These are phyloP conservation scores for Coemansia reversa DNA, from an alignment of 192 early-diverging fungal genomes.

Conservation along the genomic window DNA sequence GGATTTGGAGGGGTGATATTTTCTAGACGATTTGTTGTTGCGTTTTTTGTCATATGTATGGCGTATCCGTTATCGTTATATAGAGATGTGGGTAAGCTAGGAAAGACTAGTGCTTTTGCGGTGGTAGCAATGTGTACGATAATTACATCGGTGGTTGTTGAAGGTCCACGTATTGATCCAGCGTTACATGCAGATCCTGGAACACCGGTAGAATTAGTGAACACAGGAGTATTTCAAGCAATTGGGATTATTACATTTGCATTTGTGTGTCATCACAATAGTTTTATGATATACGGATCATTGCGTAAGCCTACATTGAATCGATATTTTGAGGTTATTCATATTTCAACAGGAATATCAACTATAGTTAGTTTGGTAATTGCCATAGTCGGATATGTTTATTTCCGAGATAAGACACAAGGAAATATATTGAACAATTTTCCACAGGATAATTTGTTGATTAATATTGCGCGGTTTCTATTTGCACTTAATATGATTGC, in stretches of 20 bases:
- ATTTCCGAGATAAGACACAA: conserved; percentile 81
- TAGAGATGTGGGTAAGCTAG: conserved; percentile 83
- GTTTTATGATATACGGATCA: conserved; percentile 87
- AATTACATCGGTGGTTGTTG: conserved; percentile 67
- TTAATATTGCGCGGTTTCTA: conserved; percentile 81
- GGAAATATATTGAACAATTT: conserved; percentile 93
- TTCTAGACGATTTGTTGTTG: conserved; percentile 72
- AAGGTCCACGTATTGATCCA: conserved; percentile 61
- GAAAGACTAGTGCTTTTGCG: conserved; percentile 85
- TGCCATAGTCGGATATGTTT: conserved; percentile 72
- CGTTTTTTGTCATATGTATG: conserved; percentile 71
- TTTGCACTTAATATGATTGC: conserved; percentile 97
- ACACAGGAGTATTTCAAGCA: conserved; percentile 71
- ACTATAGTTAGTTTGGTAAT: conserved; percentile 69
- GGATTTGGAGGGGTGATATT: conserved; percentile 64
- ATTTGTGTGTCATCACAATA: conserved; percentile 96
- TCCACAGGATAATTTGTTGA: conserved; percentile 69
- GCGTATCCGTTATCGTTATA: conserved; percentile 86
- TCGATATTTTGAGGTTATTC: conserved; percentile 80
- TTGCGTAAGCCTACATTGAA: conserved; percentile 81
- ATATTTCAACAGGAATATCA: conserved; percentile 72
- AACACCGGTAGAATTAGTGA: conserved; percentile 36
- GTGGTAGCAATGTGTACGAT: conserved; percentile 80
- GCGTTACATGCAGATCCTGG: conserved; percentile 50
- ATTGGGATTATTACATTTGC: conserved; percentile 93